Evolutionary conservation across 139 green algal species (phyloP).

Genomic region (Coelastrella sp.): DNA sequence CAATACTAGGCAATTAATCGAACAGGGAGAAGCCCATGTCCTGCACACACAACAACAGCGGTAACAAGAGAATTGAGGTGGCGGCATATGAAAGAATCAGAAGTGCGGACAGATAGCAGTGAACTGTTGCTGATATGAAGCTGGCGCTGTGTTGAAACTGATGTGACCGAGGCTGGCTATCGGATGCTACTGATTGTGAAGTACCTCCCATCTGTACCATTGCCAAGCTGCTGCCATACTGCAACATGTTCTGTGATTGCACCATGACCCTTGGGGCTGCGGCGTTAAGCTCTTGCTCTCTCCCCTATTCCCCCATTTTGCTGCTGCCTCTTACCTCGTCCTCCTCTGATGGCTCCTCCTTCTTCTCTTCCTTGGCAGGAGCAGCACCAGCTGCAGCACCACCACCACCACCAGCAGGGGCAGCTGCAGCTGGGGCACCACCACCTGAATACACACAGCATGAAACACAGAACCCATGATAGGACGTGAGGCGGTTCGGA

Average conservation of each 20-base stretch:
- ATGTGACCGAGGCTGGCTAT: no score
- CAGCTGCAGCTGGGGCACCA: slow-evolving; percentile 67
- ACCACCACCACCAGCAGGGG: slow-evolving; percentile 71
- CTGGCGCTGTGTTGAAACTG: no score
- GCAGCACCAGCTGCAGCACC: slow-evolving; percentile 69
- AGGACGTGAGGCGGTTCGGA: neutral
- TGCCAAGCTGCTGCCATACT: neutral
- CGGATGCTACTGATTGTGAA: no score
- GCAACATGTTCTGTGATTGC: neutral
- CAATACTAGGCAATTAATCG: slow-evolving; percentile 64
- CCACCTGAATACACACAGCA: slow-evolving; percentile 56
- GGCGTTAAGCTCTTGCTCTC: neutral
- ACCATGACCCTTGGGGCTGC: neutral
- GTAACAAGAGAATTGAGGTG: neutral
- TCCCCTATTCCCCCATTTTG: neutral
- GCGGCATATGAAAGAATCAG: no score
- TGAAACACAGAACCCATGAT: neutral
- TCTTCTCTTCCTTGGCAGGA: slow-evolving; percentile 84
- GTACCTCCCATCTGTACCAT: neutral
- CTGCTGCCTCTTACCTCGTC: slow-evolving; percentile 67
- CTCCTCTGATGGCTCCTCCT: slow-evolving; percentile 87
- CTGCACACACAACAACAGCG: slow-evolving; percentile 48
- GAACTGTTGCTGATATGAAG: no score
- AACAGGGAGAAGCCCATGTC: slow-evolving; percentile 94
- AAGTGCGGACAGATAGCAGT: no score